Percentiles rank a stretch among this genome's conserved stretches.
Conservation (phyloP, 2,329 filamentous ascomycete species). For the Trichoderma pleuroti region DNA sequence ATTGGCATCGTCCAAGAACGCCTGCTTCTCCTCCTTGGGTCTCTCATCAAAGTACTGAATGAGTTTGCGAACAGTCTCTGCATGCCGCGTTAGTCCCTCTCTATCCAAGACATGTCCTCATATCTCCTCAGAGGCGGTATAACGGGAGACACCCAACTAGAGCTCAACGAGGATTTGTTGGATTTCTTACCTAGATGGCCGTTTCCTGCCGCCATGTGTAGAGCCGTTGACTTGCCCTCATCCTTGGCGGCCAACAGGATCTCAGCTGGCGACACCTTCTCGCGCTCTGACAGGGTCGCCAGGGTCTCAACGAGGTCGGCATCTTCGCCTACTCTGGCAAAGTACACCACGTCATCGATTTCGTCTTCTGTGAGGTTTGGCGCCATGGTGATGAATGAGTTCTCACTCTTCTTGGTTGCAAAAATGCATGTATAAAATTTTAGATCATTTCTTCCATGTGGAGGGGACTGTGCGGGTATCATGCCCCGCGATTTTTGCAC, state of each 20-base stretch:
- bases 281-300: constrained; percentile 56
- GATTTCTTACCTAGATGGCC: constrained; percentile 66
- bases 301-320: constrained; percentile 62
- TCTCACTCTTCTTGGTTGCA: constrained; percentile 9
- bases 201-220: constrained; percentile 94
- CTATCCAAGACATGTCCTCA: not conserved
- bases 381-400: constrained; percentile 36
- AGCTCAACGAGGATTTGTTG: not conserved
- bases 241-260: constrained; percentile 71
- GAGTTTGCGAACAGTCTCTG: constrained; percentile 46
- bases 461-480: constrained; percentile 39
- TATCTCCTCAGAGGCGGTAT: too few species aligned
- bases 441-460: constrained; percentile 25
- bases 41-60: constrained; percentile 41
- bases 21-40: constrained; percentile 41
- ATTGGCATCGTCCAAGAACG: constrained; percentile 68
- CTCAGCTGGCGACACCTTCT: constrained; percentile 56
- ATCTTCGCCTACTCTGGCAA: constrained; percentile 73
- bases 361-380: constrained; percentile 68
- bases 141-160: too few species aligned
- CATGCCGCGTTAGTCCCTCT: not conserved
- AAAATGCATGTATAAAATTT: constrained; percentile 28
- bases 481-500: constrained; percentile 37
- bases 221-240: constrained; percentile 69
- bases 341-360: constrained; percentile 89